Conservation (phyloP, 1,284 basidiomycete genomes). For the Nidula niveotomentosa region DNA sequence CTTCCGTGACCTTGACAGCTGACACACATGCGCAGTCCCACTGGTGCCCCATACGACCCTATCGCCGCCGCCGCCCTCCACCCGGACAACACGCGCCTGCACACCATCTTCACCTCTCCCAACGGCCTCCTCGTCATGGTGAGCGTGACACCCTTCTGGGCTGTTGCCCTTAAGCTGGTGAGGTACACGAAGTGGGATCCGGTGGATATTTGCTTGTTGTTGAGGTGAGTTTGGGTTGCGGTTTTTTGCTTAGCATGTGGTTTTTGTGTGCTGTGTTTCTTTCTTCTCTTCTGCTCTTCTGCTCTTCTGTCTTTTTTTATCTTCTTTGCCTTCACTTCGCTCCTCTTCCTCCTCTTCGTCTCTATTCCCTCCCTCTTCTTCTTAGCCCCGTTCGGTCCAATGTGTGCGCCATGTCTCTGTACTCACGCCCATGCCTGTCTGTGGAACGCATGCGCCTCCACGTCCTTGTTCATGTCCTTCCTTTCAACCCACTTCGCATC, state of each 20-base stretch:
- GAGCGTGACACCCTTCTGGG: slow-evolving; percentile 67
- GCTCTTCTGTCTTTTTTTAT: background rate
- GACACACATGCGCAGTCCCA: slow-evolving; percentile 14
- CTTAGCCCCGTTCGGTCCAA: background rate
- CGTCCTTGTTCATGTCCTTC: too few relatives aligned
- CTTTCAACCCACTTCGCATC: too few relatives aligned
- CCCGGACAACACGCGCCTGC: slow-evolving; percentile 45
- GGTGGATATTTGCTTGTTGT: slow-evolving; percentile 48
- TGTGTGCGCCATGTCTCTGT: background rate
- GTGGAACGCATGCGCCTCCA: too few relatives aligned
- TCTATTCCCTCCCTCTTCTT: background rate
- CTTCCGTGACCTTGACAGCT: too few relatives aligned
- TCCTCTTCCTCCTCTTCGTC: background rate
- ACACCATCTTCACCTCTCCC: slow-evolving; percentile 54
- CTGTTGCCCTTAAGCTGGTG: slow-evolving; percentile 68
- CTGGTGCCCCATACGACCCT: slow-evolving; percentile 51
- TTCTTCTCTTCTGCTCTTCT: background rate
- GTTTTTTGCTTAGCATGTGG: background rate
- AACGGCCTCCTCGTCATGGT: slow-evolving; percentile 49
- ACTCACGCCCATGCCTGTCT: too few relatives aligned
- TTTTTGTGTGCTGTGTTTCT: background rate
- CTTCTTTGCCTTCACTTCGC: background rate
- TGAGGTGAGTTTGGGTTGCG: slow-evolving; percentile 30
- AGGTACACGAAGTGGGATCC: slow-evolving; percentile 58
- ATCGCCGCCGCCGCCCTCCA: slow-evolving; percentile 52